These are phyloP conservation scores for Termitomyces sp. DNA, from an alignment of 768 basidiomycete species.

Conservation along the genomic window DNA sequence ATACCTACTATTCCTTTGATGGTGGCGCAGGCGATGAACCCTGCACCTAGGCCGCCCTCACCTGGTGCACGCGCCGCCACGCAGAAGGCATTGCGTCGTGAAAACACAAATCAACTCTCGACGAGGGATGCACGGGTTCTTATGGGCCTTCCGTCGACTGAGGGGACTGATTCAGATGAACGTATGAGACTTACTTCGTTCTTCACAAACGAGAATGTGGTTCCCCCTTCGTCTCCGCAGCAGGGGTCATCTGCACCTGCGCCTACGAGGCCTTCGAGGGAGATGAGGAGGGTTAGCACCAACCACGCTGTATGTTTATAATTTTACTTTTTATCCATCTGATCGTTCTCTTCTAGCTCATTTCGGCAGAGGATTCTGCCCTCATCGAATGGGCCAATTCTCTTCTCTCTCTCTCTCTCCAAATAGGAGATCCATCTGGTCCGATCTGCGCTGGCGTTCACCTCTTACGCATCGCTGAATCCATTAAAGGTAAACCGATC, in stretches of 20 bases:
- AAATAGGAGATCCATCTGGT: conserved; percentile 42
- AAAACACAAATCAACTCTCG: conserved; percentile 79
- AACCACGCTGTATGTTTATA: conserved; percentile 21
- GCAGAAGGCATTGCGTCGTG: conserved; percentile 79
- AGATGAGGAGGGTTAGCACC: conserved; percentile 42
- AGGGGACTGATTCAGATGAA: conserved; percentile 32
- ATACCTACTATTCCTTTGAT: conserved; percentile 93
- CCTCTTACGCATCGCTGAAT: conserved; percentile 82
- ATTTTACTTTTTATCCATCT: conserved; percentile 3
- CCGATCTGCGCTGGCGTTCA: conserved; percentile 64
- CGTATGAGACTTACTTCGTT: conserved; percentile 50
- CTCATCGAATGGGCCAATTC: conserved; percentile 88
- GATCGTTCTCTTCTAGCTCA: conserved; percentile 2
- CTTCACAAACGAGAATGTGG: conserved; percentile 24
- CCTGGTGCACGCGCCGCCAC: conserved; percentile 84
- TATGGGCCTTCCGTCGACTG: conserved; percentile 48
- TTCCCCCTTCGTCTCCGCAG: conserved; percentile 6
- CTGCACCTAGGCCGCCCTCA: conserved; percentile 91
- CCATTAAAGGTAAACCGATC: conserved; percentile 59
- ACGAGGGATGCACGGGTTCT: conserved; percentile 74
- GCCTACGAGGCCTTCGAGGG: conserved; percentile 68
- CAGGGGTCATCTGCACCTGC: conserved; percentile 14
- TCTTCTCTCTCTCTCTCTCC: conserved; percentile 62
- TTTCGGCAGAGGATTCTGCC: conserved; percentile 31
- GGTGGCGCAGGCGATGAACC: conserved; percentile 95